Conservation (phyloP, 2,329 filamentous ascomycete species). For the Trichoderma sp. region DNA sequence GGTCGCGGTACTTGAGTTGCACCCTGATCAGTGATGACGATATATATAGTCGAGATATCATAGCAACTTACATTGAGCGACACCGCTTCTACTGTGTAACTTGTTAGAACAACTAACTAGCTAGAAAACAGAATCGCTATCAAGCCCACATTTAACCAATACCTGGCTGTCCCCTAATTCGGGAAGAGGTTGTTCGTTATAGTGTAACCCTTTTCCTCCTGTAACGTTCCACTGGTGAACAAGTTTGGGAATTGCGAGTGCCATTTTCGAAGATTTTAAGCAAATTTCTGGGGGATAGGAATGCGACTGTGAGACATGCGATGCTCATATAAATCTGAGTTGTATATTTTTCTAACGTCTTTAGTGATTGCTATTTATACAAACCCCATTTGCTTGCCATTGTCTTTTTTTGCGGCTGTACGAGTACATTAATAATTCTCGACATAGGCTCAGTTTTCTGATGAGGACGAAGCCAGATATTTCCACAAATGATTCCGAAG, state of each 20-base stretch:
- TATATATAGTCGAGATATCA: no score
- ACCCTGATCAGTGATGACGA: background rate
- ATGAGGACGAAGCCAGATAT: background rate
- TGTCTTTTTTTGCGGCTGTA: background rate
- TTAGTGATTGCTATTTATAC: background rate
- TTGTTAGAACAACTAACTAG: background rate
- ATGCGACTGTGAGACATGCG: background rate
- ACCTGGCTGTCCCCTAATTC: slow-evolving; percentile 6
- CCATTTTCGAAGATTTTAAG: background rate
- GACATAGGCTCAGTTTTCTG: background rate
- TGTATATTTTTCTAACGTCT: background rate
- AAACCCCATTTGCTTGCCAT: background rate
- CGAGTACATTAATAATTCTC: background rate
- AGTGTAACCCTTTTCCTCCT: background rate
- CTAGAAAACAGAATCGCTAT: background rate
- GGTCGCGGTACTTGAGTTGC: background rate
- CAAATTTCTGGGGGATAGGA: background rate
- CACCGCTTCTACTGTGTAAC: background rate
- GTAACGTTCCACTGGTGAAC: background rate
- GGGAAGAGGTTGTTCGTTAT: background rate
- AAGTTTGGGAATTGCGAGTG: background rate
- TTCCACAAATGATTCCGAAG: background rate
- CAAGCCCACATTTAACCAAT: background rate
- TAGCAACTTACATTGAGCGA: background rate
- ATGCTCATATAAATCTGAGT: background rate